phyloP scores from a whole-genome alignment of 2,329 filamentous ascomycete genomes.

The Mariannaea elegans region DNA sequence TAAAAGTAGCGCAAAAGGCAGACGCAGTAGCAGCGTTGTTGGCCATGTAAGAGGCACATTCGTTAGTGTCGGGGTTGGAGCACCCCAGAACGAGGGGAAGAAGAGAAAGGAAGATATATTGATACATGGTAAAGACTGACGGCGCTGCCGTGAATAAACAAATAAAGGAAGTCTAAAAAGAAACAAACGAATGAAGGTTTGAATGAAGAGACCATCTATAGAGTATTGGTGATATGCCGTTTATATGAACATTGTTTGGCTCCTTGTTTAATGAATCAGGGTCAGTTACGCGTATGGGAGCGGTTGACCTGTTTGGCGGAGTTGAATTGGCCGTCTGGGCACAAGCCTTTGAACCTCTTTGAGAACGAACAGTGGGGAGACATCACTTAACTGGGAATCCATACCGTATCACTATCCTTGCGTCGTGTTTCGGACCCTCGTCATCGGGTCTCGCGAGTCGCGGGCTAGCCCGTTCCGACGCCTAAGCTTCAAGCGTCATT shows the following conservation, averaged over 20 bases:
- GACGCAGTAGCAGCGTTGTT: constrained; percentile 26
- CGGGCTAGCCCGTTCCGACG: neutral
- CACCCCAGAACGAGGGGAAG: constrained; percentile 34
- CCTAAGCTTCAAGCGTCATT: neutral
- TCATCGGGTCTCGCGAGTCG: neutral
- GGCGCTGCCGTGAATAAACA: constrained; percentile 28
- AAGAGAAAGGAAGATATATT: constrained; percentile 33
- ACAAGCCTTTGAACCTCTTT: neutral
- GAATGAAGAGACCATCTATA: neutral
- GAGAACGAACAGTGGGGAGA: neutral
- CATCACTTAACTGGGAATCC: too few species aligned
- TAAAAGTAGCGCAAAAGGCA: constrained; percentile 30
- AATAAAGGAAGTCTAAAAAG: constrained; percentile 19
- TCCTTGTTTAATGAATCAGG: constrained; percentile 26
- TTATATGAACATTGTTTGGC: too few species aligned
- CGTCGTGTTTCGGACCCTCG: neutral
- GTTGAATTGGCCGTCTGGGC: constrained; percentile 32
- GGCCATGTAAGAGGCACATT: constrained; percentile 31
- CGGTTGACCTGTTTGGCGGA: constrained; percentile 32
- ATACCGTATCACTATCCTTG: too few species aligned
- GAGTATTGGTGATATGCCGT: neutral
- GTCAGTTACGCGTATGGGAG: constrained; percentile 7
- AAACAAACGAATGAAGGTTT: constrained; percentile 1
- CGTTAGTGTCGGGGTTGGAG: constrained; percentile 33
- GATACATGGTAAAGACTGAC: constrained; percentile 31